These are phyloP conservation scores for Chrysoporthe austroafricana DNA, from an alignment of 2,329 filamentous ascomycete genomes.

Conservation along the genomic window DNA sequence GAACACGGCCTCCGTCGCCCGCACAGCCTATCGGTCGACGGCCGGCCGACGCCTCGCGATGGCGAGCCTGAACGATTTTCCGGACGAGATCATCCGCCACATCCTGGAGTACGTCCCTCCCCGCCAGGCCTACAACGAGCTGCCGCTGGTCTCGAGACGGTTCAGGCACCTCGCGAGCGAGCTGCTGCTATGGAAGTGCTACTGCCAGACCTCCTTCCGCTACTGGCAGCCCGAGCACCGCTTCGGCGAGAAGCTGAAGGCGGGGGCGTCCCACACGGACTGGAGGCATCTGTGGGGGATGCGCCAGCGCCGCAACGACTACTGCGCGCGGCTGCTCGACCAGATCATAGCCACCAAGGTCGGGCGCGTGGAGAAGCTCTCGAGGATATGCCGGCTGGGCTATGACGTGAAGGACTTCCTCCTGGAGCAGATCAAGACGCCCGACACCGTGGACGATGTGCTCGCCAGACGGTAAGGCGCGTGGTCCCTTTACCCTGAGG, in stretches of 20 bases:
- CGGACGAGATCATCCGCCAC: constrained; percentile 83
- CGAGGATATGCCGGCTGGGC: constrained; percentile 71
- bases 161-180: constrained; percentile 70
- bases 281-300: constrained; percentile 75
- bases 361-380: constrained; percentile 69
- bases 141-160: constrained; percentile 63
- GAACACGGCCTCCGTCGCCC: background rate
- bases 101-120: constrained; percentile 70
- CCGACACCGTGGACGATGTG: constrained; percentile 69
- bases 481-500: background rate
- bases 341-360: constrained; percentile 72
- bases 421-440: constrained; percentile 63
- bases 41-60: constrained; percentile 30
- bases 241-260: constrained; percentile 59
- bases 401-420: constrained; percentile 91
- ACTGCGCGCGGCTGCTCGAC: constrained; percentile 62
- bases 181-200: constrained; percentile 76
- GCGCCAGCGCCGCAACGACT: constrained; percentile 56
- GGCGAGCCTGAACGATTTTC: constrained; percentile 55
- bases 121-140: constrained; percentile 52
- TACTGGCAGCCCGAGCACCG: constrained; percentile 75
- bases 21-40: background rate
- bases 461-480: constrained; percentile 68
- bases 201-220: constrained; percentile 70
- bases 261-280: constrained; percentile 59